These are phyloP conservation scores for Yarrowia porcina DNA, from an alignment of 805 yeast species.

Conservation along the genomic window DNA sequence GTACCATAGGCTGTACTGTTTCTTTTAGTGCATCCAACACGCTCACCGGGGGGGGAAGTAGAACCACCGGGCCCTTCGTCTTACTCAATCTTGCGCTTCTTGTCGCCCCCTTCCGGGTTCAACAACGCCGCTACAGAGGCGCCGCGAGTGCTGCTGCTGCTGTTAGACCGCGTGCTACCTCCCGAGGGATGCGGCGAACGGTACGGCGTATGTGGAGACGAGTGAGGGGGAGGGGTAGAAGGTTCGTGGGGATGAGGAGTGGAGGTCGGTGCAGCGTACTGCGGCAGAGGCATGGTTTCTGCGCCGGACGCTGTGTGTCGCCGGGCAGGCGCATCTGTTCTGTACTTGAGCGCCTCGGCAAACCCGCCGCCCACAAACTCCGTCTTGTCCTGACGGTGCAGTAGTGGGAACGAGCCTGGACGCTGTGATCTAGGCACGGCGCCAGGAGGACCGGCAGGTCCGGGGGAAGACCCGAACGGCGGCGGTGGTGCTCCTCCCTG, in stretches of 20 bases:
- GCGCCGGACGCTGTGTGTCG: slow-evolving; percentile 23
- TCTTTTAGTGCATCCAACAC: background rate
- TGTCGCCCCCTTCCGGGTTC: slow-evolving; percentile 22
- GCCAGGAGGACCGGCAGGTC: background rate
- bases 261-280: slow-evolving; percentile 8
- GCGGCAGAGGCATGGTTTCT: slow-evolving; percentile 22
- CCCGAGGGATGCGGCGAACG: slow-evolving; percentile 24
- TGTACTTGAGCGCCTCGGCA: slow-evolving; percentile 20
- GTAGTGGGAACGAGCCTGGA: slow-evolving; percentile 34
- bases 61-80: too few species aligned
- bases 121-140: slow-evolving; percentile 19
- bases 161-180: slow-evolving; percentile 15
- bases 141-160: slow-evolving; percentile 11
- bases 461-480: slow-evolving; percentile 14
- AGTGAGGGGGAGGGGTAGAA: slow-evolving; percentile 23
- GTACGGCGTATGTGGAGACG: slow-evolving; percentile 24
- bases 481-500: slow-evolving; percentile 11
- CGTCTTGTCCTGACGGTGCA: slow-evolving; percentile 20
- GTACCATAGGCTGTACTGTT: slow-evolving; percentile 16
- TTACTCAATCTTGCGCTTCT: slow-evolving; percentile 20
- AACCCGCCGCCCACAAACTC: slow-evolving; percentile 25
- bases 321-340: slow-evolving; percentile 6
- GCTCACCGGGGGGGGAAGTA: background rate
- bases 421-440: slow-evolving; percentile 32
- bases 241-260: slow-evolving; percentile 21